A percentile compares a stretch with the other conserved stretches of the same genome.
phyloP scores from a whole-genome alignment of 441 rosid species.

The Jatropha multifida region DNA sequence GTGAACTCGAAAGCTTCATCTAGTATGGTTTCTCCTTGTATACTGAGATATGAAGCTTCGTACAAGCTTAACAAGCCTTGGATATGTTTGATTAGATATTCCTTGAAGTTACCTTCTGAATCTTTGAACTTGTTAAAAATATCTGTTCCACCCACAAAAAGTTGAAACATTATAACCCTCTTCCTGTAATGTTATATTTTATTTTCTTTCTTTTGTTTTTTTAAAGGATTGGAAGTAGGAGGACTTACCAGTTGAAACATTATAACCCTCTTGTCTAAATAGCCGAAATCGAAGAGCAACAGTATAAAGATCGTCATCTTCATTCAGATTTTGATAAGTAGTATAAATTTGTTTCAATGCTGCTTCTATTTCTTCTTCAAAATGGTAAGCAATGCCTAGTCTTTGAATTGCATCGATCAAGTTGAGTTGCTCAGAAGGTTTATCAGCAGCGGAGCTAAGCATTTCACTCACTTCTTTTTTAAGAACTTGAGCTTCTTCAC shows the following conservation, averaged over 20 bases:
- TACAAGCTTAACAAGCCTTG: slow-evolving; percentile 15
- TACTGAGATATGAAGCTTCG: slow-evolving; percentile 13
- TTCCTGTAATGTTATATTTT: neutral
- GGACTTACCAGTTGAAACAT: slow-evolving; percentile 5
- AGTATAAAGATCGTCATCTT: neutral
- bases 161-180: neutral
- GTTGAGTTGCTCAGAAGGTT: neutral
- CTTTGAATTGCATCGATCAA: slow-evolving; percentile 8
- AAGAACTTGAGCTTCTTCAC: neutral
- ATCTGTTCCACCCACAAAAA: neutral
- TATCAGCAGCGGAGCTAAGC: neutral
- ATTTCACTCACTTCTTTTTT: neutral
- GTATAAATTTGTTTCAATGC: neutral
- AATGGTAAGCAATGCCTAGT: slow-evolving; percentile 20
- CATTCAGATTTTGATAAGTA: neutral
- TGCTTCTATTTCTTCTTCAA: slow-evolving; percentile 6
- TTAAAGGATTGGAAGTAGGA: no score
- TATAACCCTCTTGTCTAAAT: neutral
- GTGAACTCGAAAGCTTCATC: slow-evolving; percentile 17
- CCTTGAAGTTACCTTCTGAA: neutral
- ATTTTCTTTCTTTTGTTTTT: no score
- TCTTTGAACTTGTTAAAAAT: slow-evolving; percentile 12
- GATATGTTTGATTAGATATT: neutral
- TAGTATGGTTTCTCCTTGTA: slow-evolving; percentile 11
- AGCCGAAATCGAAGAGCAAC: slow-evolving; percentile 8